Conservation (phyloP, 306 rosid species). For the Vicia faba region DNA sequence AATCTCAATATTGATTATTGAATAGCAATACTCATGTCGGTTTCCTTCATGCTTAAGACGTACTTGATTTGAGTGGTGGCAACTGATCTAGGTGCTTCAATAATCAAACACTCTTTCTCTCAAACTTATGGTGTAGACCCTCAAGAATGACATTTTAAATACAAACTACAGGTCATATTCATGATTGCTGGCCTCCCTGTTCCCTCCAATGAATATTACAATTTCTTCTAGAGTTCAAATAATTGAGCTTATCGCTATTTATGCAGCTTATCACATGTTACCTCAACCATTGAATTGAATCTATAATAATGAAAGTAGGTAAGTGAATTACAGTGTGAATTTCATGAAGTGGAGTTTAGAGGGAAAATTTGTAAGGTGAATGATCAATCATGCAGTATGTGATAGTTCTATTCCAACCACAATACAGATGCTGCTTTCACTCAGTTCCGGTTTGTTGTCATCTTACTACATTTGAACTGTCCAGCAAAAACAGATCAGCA, state of each 20-base stretch:
- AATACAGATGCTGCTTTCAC: conserved; percentile 15
- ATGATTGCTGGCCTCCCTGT: conserved; percentile 26
- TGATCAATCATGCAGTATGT: conserved; percentile 3
- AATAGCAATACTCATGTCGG: conserved; percentile 10
- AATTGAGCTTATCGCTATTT: conserved; percentile 35
- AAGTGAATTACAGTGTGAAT: conserved; percentile 3
- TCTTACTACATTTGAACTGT: conserved; percentile 17
- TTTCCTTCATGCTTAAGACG: conserved; percentile 22
- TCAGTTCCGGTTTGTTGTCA: conserved; percentile 24
- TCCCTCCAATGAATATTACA: conserved; percentile 13
- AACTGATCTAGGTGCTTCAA: not conserved
- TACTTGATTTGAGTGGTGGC: conserved; percentile 1
- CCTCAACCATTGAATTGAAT: conserved; percentile 10
- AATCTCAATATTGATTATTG: conserved; percentile 14
- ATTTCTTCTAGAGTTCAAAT: conserved; percentile 19
- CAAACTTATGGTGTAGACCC: conserved; percentile 15
- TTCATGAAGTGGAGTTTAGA: not conserved
- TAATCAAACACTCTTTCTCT: conserved; percentile 19
- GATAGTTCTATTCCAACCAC: conserved; percentile 25
- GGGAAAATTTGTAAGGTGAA: not conserved
- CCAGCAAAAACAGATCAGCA: conserved; percentile 1
- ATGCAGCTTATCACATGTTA: too few species aligned
- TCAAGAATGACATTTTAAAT: conserved; percentile 1
- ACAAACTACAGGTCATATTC: conserved; percentile 34
- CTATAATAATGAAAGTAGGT: conserved; percentile 11